Evolutionary conservation across 2,329 filamentous ascomycete species (phyloP), one percentile per base, ranked within the genome.

Genomic region (Elsinoe arachidis): DNA sequence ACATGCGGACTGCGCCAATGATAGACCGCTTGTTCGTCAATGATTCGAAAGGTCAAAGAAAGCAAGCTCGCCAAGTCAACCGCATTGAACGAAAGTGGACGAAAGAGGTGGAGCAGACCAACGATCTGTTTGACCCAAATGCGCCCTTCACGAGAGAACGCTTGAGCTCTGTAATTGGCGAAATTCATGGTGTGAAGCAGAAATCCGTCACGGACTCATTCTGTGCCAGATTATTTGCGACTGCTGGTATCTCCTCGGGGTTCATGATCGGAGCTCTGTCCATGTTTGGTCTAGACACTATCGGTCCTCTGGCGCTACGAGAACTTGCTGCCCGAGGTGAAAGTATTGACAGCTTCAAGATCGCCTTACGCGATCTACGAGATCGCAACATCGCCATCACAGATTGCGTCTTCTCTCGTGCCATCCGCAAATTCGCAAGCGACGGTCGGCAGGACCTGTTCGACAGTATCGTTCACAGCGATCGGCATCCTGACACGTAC

Each of bases 141-240:
- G 30, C 49, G 6, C 37, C 58, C 15, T 39, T 63, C 14, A 60
- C 64, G 2, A 59, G 68, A 21, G 63, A 68, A 9, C 66, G 68
- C 3, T 64, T 72, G 66, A 69, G 63, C 15, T 64, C 65, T 14
- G 61, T 74, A 15, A 59, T 69, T 7, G 74, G 74, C 14, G 70
- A 73, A 35, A 72, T 68, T 4, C 70, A 73, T 56, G 66, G 75
- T 26, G 72, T 73, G 55, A 72, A 71, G 33, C 70, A 72, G n/a
- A 74, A 76, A 37, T 68, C 72, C 38, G 69, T 78, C 47, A 85
- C 81, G 65, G 88, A 93, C 68, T 72, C 76, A 0, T 79, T 95
- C 30, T 86, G 87, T 15, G 87, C 90, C n/a, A 81, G 85, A 61
- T 83, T 90, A 74, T 91, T 96, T 68, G 90, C 90, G 9, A 87